These are phyloP conservation scores for Cryphonectria japonica DNA, from an alignment of 2,329 filamentous ascomycete genomes.

Conservation along the genomic window DNA sequence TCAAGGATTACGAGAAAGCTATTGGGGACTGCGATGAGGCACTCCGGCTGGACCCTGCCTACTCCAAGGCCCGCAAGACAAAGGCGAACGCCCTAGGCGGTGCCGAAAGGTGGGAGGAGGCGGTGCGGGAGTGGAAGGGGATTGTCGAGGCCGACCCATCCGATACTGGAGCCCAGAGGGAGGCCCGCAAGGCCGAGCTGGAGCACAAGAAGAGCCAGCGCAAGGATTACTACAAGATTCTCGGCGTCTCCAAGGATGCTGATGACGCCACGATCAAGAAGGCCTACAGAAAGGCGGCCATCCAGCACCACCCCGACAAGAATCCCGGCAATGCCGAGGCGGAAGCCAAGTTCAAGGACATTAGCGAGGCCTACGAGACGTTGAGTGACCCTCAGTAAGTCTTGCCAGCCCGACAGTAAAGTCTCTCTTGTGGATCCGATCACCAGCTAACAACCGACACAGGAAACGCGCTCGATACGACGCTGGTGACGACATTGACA, in stretches of 20 bases:
- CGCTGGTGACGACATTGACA: constrained; percentile 89
- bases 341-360: constrained; percentile 94
- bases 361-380: constrained; percentile 95
- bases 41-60: constrained; percentile 78
- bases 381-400: constrained; percentile 90
- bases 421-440: too few species aligned
- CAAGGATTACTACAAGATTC: constrained; percentile 99
- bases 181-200: constrained; percentile 86
- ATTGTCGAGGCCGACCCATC: constrained; percentile 82
- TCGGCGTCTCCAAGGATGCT: constrained; percentile 84
- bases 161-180: constrained; percentile 79
- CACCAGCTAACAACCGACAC: neutral
- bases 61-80: constrained; percentile 90
- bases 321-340: constrained; percentile 85
- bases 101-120: constrained; percentile 89
- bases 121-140: constrained; percentile 84
- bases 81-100: constrained; percentile 88
- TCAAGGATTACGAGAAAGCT: constrained; percentile 82
- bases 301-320: constrained; percentile 96
- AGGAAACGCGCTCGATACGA: constrained; percentile 87
- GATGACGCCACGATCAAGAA: constrained; percentile 88
- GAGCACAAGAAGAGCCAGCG: constrained; percentile 95
- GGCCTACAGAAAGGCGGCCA: constrained; percentile 93
- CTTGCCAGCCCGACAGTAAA: neutral
- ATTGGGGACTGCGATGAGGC: constrained; percentile 86